Evolutionary conservation across 2,329 filamentous ascomycete species (phyloP).

Genomic region (Diplodia mutila): DNA sequence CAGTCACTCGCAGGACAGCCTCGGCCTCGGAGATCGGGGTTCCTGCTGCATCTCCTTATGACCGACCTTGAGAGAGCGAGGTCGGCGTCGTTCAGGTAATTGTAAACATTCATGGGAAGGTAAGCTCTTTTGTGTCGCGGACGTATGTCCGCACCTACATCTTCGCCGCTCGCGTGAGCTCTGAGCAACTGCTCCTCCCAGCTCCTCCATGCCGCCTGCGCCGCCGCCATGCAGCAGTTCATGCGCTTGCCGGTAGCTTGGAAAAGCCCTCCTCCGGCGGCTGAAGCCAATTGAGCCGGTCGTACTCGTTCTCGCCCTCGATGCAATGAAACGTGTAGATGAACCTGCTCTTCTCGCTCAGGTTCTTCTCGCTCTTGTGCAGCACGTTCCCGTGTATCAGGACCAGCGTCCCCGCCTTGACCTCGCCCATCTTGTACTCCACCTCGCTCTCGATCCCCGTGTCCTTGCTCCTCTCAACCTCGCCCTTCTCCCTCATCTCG

Average conservation of each 20-base stretch:
- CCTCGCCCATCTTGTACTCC: constrained; percentile 78
- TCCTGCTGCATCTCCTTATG: background rate
- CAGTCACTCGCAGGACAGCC: background rate
- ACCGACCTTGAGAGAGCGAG: background rate
- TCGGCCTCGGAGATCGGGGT: background rate
- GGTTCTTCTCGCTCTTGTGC: constrained; percentile 95
- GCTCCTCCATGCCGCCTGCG: background rate
- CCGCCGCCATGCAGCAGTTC: background rate
- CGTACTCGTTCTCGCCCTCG: constrained; percentile 79
- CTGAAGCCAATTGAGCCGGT: constrained; percentile 91
- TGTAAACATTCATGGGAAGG: background rate
- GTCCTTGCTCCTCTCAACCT: constrained; percentile 23
- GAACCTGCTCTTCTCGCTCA: constrained; percentile 81
- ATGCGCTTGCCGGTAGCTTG: constrained; percentile 49
- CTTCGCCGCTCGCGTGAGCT: background rate
- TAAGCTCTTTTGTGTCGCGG: background rate
- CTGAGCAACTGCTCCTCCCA: background rate
- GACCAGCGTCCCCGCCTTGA: constrained; percentile 87
- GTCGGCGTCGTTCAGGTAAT: background rate
- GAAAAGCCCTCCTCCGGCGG: constrained; percentile 81
- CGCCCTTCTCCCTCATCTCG: constrained; percentile 36
- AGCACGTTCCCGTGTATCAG: constrained; percentile 94
- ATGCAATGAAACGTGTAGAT: constrained; percentile 99
- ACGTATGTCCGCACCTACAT: background rate
- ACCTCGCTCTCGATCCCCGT: constrained; percentile 48